phyloP scores from a whole-genome alignment of 495 filamentous ascomycete species.

The Pseudoneurospora amorphoporcata region DNA sequence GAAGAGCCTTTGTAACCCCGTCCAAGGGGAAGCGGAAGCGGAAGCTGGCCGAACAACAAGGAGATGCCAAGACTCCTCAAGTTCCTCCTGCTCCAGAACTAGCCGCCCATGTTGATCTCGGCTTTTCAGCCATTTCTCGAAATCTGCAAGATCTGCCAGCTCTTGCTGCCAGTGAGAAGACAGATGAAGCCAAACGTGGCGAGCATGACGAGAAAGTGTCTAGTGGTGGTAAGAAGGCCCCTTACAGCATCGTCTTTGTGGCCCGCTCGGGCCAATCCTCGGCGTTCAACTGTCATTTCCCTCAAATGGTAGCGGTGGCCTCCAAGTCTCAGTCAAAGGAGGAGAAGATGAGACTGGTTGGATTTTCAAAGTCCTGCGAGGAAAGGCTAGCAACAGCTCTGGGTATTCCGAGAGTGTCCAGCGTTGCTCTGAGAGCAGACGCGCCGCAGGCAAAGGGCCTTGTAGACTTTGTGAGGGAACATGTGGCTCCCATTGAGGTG shows the following conservation, averaged over 20 bases:
- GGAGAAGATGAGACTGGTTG: constrained; percentile 41
- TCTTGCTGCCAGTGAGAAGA: not conserved
- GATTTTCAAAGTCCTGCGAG: constrained; percentile 43
- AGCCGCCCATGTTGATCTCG: constrained; percentile 43
- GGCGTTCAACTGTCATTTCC: constrained; percentile 48
- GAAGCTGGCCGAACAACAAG: constrained; percentile 15
- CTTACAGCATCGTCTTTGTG: constrained; percentile 38
- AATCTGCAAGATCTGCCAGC: constrained; percentile 37
- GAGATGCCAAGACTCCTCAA: constrained; percentile 1
- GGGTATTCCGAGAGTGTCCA: constrained; percentile 46
- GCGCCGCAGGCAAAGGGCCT: constrained; percentile 40
- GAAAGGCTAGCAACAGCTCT: constrained; percentile 39
- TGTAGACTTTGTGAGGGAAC: constrained; percentile 38
- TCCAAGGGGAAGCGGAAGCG: constrained; percentile 46
- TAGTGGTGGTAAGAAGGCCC: not conserved
- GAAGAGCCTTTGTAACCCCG: constrained; percentile 30
- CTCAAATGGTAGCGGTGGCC: constrained; percentile 43
- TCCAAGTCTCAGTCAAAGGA: constrained; percentile 28
- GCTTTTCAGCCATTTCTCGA: constrained; percentile 47
- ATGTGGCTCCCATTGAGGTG: constrained; percentile 29
- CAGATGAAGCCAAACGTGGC: not conserved
- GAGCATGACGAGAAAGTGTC: not conserved
- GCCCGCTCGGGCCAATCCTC: constrained; percentile 38
- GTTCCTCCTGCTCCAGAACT: constrained; percentile 37
- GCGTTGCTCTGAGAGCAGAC: constrained; percentile 42